Base-by-base conservation (phyloP, 2,329 filamentous ascomycete species). In the Penicillium sp. region DNA sequence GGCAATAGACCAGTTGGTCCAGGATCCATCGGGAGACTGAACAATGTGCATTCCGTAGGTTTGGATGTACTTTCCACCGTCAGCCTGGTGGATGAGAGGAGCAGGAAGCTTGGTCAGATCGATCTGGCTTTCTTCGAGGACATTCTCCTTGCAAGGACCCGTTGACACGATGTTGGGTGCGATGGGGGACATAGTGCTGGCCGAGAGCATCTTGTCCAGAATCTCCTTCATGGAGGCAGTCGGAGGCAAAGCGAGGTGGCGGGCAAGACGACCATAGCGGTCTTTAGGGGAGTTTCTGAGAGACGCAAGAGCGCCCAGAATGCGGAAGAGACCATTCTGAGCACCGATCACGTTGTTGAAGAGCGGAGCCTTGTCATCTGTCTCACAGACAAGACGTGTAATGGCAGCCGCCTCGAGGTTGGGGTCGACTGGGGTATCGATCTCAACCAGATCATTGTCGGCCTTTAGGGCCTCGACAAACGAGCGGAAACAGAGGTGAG, bases 261-360 rank as follows among this genome's bases (percentile, higher is more conserved):
- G 63, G 0, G 75, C 76, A 1, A 79, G 56, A 1, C 77, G 71
- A 10, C 75, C 72, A 29, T 29, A 29, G 28, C 28, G 28, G 7
- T 29, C 28, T 9, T 29, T 29, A 1, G 28, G 8, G 10, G 28
- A 29, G 3, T 12, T 12, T 29, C 28, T 29, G 28, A 29, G 28
- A 7, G 28, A 29, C 12, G 28, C 28, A 29, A 8, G 28, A 29
- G 28, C 28, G 12, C 28, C 28, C 28, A 29, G 28, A 12, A 29
- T 29, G 53, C 77, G 68, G 55, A 68, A 81, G 0, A 81, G 65
- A 8, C 79, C 79, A 36, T 78, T 59, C 29, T 74, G 59, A 4
- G 66, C 64, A 1, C 79, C 79, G 47, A 74, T 78, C 48, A 81
- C 51, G 24, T 81, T 81, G 63, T 80, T 78, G 70, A 81, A 80